These are phyloP conservation scores for Bryoerythrophyllum caledonicum DNA, from an alignment of 225 moss, liverwort and hornwort genomes.

Conservation along the genomic window DNA sequence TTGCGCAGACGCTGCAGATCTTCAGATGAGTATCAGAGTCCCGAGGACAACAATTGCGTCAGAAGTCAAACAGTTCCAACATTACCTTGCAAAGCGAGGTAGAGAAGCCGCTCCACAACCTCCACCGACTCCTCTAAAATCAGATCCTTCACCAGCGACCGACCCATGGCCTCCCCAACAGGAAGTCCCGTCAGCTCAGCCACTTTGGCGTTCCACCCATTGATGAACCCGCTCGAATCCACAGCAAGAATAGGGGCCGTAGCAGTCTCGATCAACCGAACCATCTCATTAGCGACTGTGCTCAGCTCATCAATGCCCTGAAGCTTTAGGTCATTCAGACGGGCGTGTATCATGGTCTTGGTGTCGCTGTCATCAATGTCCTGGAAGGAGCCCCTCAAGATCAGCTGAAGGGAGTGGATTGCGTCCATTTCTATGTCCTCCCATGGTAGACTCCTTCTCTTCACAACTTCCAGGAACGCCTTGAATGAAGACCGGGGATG, in stretches of 20 bases:
- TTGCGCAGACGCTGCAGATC: not conserved
- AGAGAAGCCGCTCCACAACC: slow-evolving; percentile 59
- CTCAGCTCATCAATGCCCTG: slow-evolving; percentile 71
- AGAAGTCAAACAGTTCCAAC: not conserved
- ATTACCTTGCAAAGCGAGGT: slow-evolving; percentile 60
- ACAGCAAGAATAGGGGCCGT: slow-evolving; percentile 65
- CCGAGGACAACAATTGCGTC: not conserved
- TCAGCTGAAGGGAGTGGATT: slow-evolving; percentile 65
- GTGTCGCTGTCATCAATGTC: slow-evolving; percentile 66
- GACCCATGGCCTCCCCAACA: slow-evolving; percentile 64
- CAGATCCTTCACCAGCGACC: slow-evolving; percentile 60
- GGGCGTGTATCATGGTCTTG: slow-evolving; percentile 63
- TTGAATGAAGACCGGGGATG: slow-evolving; percentile 63
- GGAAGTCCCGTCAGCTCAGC: slow-evolving; percentile 61
- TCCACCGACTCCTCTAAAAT: slow-evolving; percentile 52
- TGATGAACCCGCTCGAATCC: slow-evolving; percentile 61
- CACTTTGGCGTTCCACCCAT: slow-evolving; percentile 69
- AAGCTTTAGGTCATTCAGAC: slow-evolving; percentile 60
- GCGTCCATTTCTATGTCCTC: slow-evolving; percentile 70
- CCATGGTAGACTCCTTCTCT: slow-evolving; percentile 58
- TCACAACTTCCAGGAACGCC: slow-evolving; percentile 62
- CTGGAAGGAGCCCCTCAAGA: slow-evolving; percentile 60
- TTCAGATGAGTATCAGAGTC: not conserved
- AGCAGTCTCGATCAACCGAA: slow-evolving; percentile 63
- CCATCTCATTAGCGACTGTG: slow-evolving; percentile 65